Evolutionary conservation across 2,329 filamentous ascomycete species (phyloP).

Genomic region (Claviceps arundinis): DNA sequence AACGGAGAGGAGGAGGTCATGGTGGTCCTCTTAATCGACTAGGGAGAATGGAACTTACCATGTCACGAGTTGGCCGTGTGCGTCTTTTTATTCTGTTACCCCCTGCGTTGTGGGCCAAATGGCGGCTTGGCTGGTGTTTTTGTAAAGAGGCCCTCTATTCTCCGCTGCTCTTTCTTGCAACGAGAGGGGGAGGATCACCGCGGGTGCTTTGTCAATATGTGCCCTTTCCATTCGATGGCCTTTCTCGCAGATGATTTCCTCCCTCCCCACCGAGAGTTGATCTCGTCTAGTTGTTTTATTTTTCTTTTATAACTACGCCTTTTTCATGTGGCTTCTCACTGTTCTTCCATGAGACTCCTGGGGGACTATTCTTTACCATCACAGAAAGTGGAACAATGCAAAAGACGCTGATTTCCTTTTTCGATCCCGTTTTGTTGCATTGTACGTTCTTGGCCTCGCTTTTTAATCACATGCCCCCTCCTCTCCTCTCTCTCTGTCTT

Average conservation of each 20-base stretch:
- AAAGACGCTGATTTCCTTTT: too few species aligned
- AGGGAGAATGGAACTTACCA: slow-evolving; percentile 6
- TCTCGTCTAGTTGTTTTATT: not conserved
- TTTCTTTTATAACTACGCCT: not conserved
- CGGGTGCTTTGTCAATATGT: not conserved
- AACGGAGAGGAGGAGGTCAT: slow-evolving; percentile 17
- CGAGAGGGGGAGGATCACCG: not conserved
- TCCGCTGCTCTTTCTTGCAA: not conserved
- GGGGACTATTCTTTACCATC: not conserved
- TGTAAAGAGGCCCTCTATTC: not conserved
- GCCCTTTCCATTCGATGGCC: not conserved
- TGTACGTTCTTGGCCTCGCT: too few species aligned
- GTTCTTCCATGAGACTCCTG: slow-evolving; percentile 8
- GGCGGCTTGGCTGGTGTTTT: not conserved
- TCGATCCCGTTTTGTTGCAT: too few species aligned
- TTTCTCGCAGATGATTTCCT: slow-evolving; percentile 1
- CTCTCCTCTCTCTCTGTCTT: too few species aligned
- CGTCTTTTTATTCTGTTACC: slow-evolving; percentile 4
- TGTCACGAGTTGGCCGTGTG: slow-evolving; percentile 6
- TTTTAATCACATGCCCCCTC: too few species aligned
- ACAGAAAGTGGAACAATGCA: too few species aligned
- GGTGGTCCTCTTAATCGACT: slow-evolving; percentile 7
- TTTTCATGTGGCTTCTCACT: slow-evolving; percentile 12
- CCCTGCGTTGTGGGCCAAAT: slow-evolving; percentile 4
- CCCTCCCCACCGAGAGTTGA: slow-evolving; percentile 1